Evolutionary conservation across 148 eudicot species (phyloP).

Genomic region (Amaranthus cruentus): DNA sequence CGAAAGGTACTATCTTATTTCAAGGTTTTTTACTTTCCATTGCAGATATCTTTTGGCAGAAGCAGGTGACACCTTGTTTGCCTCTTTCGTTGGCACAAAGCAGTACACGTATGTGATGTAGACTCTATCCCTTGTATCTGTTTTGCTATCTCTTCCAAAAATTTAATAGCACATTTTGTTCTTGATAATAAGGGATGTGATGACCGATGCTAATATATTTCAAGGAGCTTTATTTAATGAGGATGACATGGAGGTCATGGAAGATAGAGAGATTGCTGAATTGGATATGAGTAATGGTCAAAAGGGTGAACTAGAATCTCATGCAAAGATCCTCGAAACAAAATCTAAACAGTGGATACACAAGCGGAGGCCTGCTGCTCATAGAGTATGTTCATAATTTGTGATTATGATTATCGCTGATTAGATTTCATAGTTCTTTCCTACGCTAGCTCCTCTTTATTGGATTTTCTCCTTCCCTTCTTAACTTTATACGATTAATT

Average conservation of each 20-base stretch:
- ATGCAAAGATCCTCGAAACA: constrained; percentile 42
- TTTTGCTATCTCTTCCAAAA: constrained; percentile 6
- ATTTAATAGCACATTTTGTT: constrained; percentile 15
- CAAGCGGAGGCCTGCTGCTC: constrained; percentile 84
- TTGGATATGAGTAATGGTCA: constrained; percentile 33
- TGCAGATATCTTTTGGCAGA: constrained; percentile 89
- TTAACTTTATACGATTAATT: constrained; percentile 4
- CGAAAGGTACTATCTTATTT: not conserved
- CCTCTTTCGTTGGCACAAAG: constrained; percentile 93
- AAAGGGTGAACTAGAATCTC: constrained; percentile 39
- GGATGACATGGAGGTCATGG: constrained; percentile 48
- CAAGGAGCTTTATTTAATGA: constrained; percentile 97
- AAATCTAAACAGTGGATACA: constrained; percentile 52
- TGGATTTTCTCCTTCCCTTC: constrained; percentile 3
- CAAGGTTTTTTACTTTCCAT: constrained; percentile 8
- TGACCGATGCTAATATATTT: constrained; percentile 93
- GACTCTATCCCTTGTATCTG: constrained; percentile 5
- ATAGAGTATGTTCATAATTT: constrained; percentile 53
- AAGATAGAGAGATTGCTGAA: constrained; percentile 42
- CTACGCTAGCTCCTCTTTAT: not conserved
- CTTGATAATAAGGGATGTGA: constrained; percentile 64
- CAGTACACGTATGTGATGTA: constrained; percentile 73
- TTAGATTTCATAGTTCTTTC: constrained; percentile 1
- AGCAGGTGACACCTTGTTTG: constrained; percentile 93
- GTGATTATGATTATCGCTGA: constrained; percentile 1